Evolutionary conservation across 352 stramenopile species (phyloP), one percentile per base, ranked within the genome.

Genomic region (Globisporangium middletonii): DNA sequence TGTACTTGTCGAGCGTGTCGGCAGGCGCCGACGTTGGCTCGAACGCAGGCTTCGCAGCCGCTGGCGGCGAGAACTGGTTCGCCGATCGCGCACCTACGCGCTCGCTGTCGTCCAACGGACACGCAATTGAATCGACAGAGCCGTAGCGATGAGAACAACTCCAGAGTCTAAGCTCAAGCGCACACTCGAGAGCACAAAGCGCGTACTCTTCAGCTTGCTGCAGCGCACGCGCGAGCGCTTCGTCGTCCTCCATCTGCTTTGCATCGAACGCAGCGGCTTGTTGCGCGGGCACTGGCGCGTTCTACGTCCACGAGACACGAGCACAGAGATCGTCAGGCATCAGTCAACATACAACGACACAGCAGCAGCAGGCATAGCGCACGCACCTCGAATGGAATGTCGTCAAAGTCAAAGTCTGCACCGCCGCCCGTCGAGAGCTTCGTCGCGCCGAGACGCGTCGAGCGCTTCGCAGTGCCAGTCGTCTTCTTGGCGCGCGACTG

Each of bases 1-100:
- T 95, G 72, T 95, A 96, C 64, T 96, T 96, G 71, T 96, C 70
- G 49, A 95, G 62, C n/a, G 76, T 89, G n/a, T 78, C 79, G 1
- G 72, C 50, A 4, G 63, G 46, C 3, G 69, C 43, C 41, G 51
- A 48, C 26, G 58, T 5, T 19, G 58, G 26, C 18, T 51, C 35
- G 35, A 52, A 53, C 44, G 58, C 50, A 3, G 55, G 41, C 57
- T 18, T 27, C 57, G 44, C 26, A 37, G 50, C 33, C 60, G 44
- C 41, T 30, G 11, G 51, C 33, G 26, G 19, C 58, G 46, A 55
- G 28, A 54, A 65, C 28, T 68, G 44, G 59, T 51, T 58, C 19
- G 46, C 38, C 4, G 55, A 62, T 6, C 35, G 38, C 8, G 7
- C 41, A 4, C 51, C 54, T 26, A 54, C 41, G 23, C 55, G 66